Evolutionary conservation across 495 filamentous ascomycete species (phyloP).

Genomic region (Aspergillus mulundensis): DNA sequence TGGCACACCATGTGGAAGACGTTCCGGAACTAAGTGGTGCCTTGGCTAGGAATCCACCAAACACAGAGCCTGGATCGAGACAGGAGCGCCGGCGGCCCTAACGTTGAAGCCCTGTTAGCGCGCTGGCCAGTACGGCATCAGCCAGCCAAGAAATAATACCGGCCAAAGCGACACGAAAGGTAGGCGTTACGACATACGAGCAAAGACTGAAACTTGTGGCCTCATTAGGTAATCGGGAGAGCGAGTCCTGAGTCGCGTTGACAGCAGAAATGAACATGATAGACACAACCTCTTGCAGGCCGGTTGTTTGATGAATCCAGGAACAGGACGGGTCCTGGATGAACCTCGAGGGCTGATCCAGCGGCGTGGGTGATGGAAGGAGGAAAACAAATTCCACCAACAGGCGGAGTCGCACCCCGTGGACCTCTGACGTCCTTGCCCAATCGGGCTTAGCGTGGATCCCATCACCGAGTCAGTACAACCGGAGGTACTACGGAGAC

Average conservation of each 20-base stretch:
- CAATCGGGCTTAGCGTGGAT: constrained; percentile 5
- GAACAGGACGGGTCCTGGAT: neutral
- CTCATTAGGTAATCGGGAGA: neutral
- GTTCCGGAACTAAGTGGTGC: constrained; percentile 20
- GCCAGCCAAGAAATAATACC: constrained; percentile 13
- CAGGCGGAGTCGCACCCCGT: constrained; percentile 11
- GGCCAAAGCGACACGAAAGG: constrained; percentile 6
- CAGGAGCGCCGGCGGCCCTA: constrained; percentile 8
- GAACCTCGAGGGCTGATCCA: neutral
- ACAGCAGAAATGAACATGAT: neutral
- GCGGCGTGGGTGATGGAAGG: neutral
- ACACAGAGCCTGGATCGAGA: constrained; percentile 21
- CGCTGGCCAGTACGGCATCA: constrained; percentile 15
- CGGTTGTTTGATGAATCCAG: neutral
- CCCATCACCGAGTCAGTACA: neutral
- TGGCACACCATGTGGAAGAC: constrained; percentile 24
- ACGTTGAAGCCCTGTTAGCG: constrained; percentile 18
- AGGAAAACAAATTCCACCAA: constrained; percentile 5
- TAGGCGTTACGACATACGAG: neutral
- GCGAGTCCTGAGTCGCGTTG: neutral
- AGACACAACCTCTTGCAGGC: neutral
- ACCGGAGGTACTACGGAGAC: too few species aligned
- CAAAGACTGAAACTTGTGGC: neutral
- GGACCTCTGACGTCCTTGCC: constrained; percentile 15
- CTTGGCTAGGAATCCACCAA: constrained; percentile 27